Conservation (phyloP, 306 rosid genomes). For the Ammopiptanthus mongolicus region DNA sequence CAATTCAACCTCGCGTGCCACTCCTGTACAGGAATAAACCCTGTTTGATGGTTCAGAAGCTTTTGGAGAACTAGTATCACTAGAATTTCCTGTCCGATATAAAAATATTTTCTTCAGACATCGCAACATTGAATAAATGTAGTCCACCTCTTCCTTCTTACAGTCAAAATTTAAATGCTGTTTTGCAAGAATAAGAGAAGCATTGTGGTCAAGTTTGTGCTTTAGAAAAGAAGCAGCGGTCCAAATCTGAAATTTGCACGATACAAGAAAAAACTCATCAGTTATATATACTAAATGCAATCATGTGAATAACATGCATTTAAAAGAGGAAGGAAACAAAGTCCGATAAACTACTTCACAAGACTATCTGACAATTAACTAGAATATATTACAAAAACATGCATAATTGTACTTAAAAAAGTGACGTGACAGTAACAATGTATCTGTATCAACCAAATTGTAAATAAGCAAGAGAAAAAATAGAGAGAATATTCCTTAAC, state of each 20-base stretch:
- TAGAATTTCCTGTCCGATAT: conserved; percentile 28
- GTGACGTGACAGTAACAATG: background rate
- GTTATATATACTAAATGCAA: conserved; percentile 1
- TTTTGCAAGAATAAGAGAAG: conserved; percentile 47
- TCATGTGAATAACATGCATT: background rate
- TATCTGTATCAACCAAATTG: background rate
- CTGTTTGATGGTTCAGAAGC: conserved; percentile 25
- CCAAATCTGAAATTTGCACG: conserved; percentile 63
- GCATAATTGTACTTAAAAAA: background rate
- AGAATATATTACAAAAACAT: background rate
- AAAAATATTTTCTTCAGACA: conserved; percentile 61
- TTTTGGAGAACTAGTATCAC: conserved; percentile 28
- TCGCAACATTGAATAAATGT: conserved; percentile 50
- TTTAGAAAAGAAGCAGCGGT: conserved; percentile 58
- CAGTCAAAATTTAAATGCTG: conserved; percentile 57
- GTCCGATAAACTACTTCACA: background rate
- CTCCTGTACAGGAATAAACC: conserved; percentile 12
- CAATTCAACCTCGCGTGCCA: conserved; percentile 25
- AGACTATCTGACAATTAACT: background rate
- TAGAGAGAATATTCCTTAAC: background rate
- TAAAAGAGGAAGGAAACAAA: conserved; percentile 3
- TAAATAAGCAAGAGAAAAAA: background rate
- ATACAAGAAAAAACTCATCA: conserved; percentile 11
- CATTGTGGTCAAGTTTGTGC: conserved; percentile 54
- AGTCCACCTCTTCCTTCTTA: conserved; percentile 56